Base-by-base conservation (phyloP, 345 rosid species). In the Salix suchowensis region DNA sequence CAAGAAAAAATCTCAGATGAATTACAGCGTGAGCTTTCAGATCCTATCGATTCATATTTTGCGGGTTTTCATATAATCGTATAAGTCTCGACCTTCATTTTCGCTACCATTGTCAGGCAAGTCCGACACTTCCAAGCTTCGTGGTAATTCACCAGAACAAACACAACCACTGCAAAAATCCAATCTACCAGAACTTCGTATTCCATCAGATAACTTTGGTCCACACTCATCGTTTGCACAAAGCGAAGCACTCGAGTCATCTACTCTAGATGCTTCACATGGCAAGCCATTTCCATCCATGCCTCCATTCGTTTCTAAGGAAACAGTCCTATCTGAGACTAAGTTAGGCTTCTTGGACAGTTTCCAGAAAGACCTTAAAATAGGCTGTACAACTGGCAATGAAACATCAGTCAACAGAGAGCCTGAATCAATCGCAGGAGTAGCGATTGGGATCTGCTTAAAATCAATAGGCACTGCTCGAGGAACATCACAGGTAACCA, bases 371-470 rank as follows among this genome's bases (percentile, higher is more conserved):
- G 79, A 55, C 85, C 69, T 87, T 12, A 61, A 84, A 73, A 88
- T 73, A 2, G 97, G 97, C 34, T 82, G 92, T 75, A 85, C 82
- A 52, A 95, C 83, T 5, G 97, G 96, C 80, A 90, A 81, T 8
- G 88, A 62, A 58, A 76, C 36, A 40, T 73, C 84, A 61, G 42
- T 80, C 18, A 75, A 44, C 19, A 74, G 21, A 52, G 79, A 87
- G 24, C 77, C 75, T 3, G 92, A 84, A 11, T 85, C 77, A 68
- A 91, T 71, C 16, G 54, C 74, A n/a, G 76, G 28, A 55, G 62
- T 42, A 65, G 98, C 98, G 11, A 82, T 73, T 19, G 99, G 99
- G 46, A 96, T 91, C 62, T 84, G 78, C 55, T 76, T 80, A 66
- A 93, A 73, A 70, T 84, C 86, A 54, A 93, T 82, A 2, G 97